Evolutionary conservation across 106 monocot genomes (phyloP), one percentile per base, ranked within the genome.

Genomic region (Dactylorhiza incarnata): DNA sequence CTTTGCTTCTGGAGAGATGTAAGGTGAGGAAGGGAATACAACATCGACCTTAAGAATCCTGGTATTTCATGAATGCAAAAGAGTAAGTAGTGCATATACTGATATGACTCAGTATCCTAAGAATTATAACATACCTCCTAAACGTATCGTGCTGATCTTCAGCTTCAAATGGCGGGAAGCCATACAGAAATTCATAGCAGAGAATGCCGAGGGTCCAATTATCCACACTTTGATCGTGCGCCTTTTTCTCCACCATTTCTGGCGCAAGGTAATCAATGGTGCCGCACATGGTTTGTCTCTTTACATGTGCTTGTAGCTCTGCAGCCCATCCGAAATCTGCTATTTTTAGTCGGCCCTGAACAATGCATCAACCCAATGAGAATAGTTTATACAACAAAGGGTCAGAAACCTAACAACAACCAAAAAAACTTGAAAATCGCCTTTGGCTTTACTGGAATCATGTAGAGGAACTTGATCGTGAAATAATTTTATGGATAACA

Each of bases 261-360:
- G 96, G 96, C 45, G 95, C 92, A 65, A 95, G 95, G 51, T 95
- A 95, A 74, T 95, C 95, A 8, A 95, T 81, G 10, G 95, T 95
- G 6, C 95, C 95, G 73, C 95, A 95, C 85, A 95, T 87, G 53
- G 95, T 95, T 11, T 88, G 88, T 10, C 95, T 85, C 77, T 93
- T 95, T 9, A 83, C 76, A 81, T 69, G 86, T 22, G 93, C 91
- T 62, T 91, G 93, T 56, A 91, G 65, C 10, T 65, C 13, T 5
- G 29, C 93, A 12, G 96, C 93, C 96, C 96, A 97, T 65, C 96
- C 96, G 78, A 97, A 97, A 56, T 97, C 93, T 77, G 91, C 96
- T 74, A 97, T 86, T 73, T 97, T 97, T 17, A 97, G 83, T 24
- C 86, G 65, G 3, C 93, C 93, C 93, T 93, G 84, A 72, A 72